Evolutionary conservation across 768 basidiomycete species (phyloP).

Genomic region (Phlegmacium glaucopus): DNA sequence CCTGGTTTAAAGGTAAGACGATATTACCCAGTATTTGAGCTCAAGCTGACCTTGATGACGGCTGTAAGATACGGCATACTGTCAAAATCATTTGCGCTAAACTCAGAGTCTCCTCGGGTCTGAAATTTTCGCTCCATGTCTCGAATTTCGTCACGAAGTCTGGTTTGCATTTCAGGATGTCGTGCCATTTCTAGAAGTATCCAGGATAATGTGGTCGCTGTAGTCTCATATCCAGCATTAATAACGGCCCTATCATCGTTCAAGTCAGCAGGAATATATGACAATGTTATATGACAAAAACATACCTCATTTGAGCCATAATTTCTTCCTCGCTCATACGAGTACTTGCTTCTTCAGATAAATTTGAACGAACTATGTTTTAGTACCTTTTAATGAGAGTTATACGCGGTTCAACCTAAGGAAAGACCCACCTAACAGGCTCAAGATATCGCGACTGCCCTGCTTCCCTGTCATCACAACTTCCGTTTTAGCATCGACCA

Average conservation of each 20-base stretch:
- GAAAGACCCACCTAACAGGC: too few species aligned
- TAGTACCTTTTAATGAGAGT: too few species aligned
- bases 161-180: constrained; percentile 53
- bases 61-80: constrained; percentile 45
- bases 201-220: constrained; percentile 57
- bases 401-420: too few species aligned
- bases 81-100: constrained; percentile 43
- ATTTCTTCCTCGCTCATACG: constrained; percentile 46
- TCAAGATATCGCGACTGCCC: constrained; percentile 34
- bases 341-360: constrained; percentile 37
- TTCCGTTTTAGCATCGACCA: constrained; percentile 34
- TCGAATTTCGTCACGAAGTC: constrained; percentile 58
- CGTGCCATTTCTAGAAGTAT: constrained; percentile 59
- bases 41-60: constrained; percentile 38
- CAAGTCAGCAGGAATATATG: constrained; percentile 27
- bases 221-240: constrained; percentile 59
- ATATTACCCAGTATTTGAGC: not conserved
- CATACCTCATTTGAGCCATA: constrained; percentile 49
- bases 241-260: constrained; percentile 48
- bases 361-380: constrained; percentile 47
- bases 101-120: constrained; percentile 33
- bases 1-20: constrained; percentile 25
- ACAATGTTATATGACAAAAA: constrained; percentile 34
- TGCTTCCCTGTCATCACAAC: constrained; percentile 29
- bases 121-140: constrained; percentile 33